These are phyloP conservation scores for Chlorella sp. DNA, from an alignment of 139 green algal genomes.

Conservation along the genomic window DNA sequence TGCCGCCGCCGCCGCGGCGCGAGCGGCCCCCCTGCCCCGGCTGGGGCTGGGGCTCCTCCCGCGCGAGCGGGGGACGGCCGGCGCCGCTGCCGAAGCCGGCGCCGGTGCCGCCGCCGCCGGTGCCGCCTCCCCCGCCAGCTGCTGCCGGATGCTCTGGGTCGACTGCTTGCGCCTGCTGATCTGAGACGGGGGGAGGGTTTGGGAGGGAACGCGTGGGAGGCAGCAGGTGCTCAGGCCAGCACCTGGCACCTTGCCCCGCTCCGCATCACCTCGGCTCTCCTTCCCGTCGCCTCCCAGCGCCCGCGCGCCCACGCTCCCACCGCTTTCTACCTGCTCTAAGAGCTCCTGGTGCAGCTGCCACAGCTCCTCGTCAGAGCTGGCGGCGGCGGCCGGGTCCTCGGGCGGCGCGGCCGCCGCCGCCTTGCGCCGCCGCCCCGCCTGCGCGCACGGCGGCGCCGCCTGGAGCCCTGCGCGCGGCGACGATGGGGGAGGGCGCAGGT, in stretches of 20 bases:
- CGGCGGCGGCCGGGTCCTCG: neutral
- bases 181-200: constrained; percentile 36
- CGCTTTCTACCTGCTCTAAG: constrained; percentile 42
- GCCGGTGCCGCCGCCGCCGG: neutral
- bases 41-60: neutral
- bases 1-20: too few species aligned
- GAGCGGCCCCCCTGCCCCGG: too few species aligned
- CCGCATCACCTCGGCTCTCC: neutral
- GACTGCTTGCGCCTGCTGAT: constrained; percentile 75
- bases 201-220: neutral
- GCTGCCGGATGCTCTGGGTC: constrained; percentile 60
- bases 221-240: neutral
- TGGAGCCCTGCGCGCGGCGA: too few species aligned
- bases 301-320: too few species aligned
- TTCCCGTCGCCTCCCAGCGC: neutral
- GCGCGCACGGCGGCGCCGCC: too few species aligned
- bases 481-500: too few species aligned
- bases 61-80: neutral
- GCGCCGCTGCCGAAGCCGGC: neutral
- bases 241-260: neutral
- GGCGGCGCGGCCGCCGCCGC: too few species aligned
- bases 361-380: constrained; percentile 45
- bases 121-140: constrained; percentile 31
- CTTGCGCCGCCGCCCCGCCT: too few species aligned
- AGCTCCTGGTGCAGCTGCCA: constrained; percentile 61